Base-by-base conservation (phyloP, 345 rosid species). In the Pugionium cornutum region DNA sequence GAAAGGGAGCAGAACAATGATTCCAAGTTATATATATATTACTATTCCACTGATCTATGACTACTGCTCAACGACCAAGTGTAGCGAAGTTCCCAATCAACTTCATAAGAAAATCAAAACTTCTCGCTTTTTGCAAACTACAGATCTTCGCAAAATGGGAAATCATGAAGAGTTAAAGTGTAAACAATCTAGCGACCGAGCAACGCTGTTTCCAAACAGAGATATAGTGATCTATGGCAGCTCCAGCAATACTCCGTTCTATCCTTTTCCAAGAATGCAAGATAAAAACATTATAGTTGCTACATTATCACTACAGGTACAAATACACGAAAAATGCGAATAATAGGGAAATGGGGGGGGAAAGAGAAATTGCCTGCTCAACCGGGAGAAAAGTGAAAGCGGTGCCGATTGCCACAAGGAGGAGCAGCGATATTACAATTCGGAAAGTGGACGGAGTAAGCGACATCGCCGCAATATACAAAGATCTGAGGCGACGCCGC, bases 381-480 rank as follows among this genome's bases (percentile, higher is more conserved):
- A 81, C 43, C 2, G 81, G 82, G 47, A 81, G 80, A 62, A 69
- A 74, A 64, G 34, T 27, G 72, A 76, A 75, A 41, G 80, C 84
- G 41, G 75, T 45, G 66, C 35, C 59, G 39, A 78, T n/a, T 52
- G 70, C 74, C 1, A 69, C 67, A 27, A 78, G 52, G 68, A 75
- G 82, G 55, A 82, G 61, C 40, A 81, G 58, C n/a, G 78, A 60
- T 51, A 81, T 68, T 25, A 51, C 78, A 61, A 78, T 53, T 53
- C 81, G 67, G 29, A 62, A 76, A 48, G 78, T 76, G 31, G 79
- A 74, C 25, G 61, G 70, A 18, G 78, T 32, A n/a, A 75, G 4
- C 0, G 81, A 64, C 48, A 45, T 35, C 18, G 45, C 73, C 48
- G 66, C 70, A 76, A 79, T 58, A 37, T 63, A 76, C 55, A 74